Conservation (phyloP, 345 rosid genomes). For the Erysimum cheiranthoides region DNA sequence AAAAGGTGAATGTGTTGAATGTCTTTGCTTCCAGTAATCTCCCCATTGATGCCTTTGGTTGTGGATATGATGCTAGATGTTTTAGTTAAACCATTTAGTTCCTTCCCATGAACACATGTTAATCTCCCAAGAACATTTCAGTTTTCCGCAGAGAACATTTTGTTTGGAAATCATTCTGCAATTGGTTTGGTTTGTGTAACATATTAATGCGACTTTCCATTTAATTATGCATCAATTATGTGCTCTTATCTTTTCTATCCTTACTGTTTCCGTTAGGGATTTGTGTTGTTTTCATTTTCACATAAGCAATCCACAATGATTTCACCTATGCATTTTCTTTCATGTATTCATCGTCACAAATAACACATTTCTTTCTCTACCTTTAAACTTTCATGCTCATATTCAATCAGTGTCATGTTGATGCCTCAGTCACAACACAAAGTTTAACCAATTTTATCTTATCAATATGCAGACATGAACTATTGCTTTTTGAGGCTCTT, state of each 20-base stretch:
- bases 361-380: slow-evolving; percentile 2
- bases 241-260: neutral
- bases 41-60: neutral
- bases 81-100: slow-evolving; percentile 18
- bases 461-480: slow-evolving; percentile 66
- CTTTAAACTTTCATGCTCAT: neutral
- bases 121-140: neutral
- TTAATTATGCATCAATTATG: neutral
- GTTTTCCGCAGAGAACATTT: neutral
- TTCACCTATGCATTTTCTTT: slow-evolving; percentile 5
- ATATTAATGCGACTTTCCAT: neutral
- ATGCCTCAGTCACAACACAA: neutral
- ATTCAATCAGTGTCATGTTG: neutral
- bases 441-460: neutral
- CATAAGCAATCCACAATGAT: slow-evolving; percentile 4
- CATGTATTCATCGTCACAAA: neutral
- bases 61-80: neutral
- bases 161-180: neutral
- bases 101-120: neutral
- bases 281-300: neutral
- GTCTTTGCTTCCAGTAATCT: neutral
- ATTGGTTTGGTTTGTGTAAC: neutral
- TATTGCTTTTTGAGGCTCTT: slow-evolving; percentile 90
- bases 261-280: neutral
- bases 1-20: slow-evolving; percentile 14